phyloP scores from a whole-genome alignment of 371 early-diverging fungal species.

The Rhizopus arrhizus region DNA sequence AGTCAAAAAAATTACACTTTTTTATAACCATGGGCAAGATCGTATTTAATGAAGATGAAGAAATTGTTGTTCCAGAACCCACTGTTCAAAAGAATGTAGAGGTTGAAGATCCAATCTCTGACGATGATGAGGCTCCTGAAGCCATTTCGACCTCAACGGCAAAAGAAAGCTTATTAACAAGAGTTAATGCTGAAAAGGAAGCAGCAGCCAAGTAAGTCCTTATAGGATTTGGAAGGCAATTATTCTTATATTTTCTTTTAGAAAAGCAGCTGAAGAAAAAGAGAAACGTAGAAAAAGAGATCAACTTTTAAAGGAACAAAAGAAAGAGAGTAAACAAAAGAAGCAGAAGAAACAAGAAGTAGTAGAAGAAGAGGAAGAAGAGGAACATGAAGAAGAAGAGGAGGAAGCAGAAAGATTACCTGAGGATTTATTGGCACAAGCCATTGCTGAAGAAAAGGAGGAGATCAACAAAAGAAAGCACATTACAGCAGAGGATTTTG shows the following conservation, averaged over 20 bases:
- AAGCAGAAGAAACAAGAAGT: conserved; percentile 22
- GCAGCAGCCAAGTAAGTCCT: conserved; percentile 45
- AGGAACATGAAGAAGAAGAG: conserved; percentile 22
- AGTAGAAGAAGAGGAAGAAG: conserved; percentile 10
- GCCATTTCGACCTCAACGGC: conserved; percentile 44
- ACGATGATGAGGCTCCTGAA: conserved; percentile 55
- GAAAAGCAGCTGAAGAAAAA: conserved; percentile 37
- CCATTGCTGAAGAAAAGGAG: conserved; percentile 41
- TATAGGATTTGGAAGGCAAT: background rate
- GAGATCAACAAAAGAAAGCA: conserved; percentile 41
- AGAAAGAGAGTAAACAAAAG: conserved; percentile 42
- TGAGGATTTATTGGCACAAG: conserved; percentile 38
- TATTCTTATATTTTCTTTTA: conserved; percentile 9
- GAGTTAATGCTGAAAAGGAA: conserved; percentile 37
- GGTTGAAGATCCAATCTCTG: conserved; percentile 21
- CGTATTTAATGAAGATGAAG: conserved; percentile 43
- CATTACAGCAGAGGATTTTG: conserved; percentile 51
- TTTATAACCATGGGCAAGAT: conserved; percentile 39
- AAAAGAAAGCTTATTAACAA: conserved; percentile 28
- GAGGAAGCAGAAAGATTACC: conserved; percentile 32
- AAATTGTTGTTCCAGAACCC: conserved; percentile 29
- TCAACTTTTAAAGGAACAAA: conserved; percentile 50
- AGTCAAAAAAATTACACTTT: background rate
- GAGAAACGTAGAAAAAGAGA: conserved; percentile 52
- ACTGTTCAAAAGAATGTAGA: conserved; percentile 17